These are phyloP conservation scores for Pichia sp. DNA, from an alignment of 1,139 yeast species.

Conservation along the genomic window DNA sequence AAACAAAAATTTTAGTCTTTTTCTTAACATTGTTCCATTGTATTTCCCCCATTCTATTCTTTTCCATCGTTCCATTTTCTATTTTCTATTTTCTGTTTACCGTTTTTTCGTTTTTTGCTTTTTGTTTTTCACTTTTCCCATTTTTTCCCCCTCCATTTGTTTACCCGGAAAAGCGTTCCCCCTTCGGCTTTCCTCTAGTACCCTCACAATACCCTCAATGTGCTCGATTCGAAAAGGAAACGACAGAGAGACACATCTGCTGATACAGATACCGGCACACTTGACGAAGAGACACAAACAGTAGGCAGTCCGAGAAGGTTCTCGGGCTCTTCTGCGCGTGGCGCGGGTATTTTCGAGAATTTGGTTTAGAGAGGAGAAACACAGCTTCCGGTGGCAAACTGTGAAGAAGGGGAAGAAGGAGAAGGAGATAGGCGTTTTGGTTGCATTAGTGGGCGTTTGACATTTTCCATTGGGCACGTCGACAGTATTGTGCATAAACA, in stretches of 20 bases:
- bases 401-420: neutral
- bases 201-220: too few species aligned
- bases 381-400: neutral
- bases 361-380: neutral
- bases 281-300: neutral
- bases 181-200: neutral
- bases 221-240: too few species aligned
- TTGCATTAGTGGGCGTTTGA: neutral
- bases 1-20: neutral
- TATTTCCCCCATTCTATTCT: neutral
- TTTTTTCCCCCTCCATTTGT: neutral
- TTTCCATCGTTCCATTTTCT: neutral
- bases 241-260: too few species aligned
- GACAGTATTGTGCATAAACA: too few species aligned
- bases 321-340: conserved; percentile 1
- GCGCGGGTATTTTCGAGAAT: neutral
- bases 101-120: neutral
- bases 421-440: too few species aligned
- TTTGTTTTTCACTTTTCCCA: neutral
- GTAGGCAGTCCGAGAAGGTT: conserved; percentile 2
- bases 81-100: neutral
- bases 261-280: neutral
- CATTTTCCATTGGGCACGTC: too few species aligned
- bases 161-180: neutral
- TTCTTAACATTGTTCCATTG: neutral